Base-by-base conservation (phyloP, 2,329 filamentous ascomycete species). In the Sarocladium brachiariae region DNA sequence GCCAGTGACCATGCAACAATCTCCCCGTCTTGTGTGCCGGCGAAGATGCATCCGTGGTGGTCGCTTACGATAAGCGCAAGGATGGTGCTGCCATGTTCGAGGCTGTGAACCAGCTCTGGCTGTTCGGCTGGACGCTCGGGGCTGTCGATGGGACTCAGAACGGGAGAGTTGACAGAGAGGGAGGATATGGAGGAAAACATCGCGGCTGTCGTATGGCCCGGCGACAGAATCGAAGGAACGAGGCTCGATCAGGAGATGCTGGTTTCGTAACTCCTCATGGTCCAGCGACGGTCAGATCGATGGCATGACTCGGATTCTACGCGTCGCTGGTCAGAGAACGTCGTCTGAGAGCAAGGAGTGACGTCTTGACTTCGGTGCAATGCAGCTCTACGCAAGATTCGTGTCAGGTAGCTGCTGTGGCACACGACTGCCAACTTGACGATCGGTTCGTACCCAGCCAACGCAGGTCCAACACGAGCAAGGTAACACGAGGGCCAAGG, bases 21-120 rank as follows among this genome's bases (percentile, higher is more conserved):
- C 70, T 96, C 89, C 54, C 93, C 93, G 55, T 89, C 87, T 64
- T 96, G 90, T 1, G 93, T 91, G 35, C 93, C 93, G 16, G 92
- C 91, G 66, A 89, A 99, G 50, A 99, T 86, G 63, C 84, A 85
- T 48, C 86, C 80, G 56, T 89, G 80, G 45, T 86, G 77, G 49
- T 88, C 77, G 52, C 89, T 90, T 21, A 96, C 81, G 3, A 84
- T 88, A 51, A 99, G 78, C 8, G 89, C 83, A 48, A 99, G 81
- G 45, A 95, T 87, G 2, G 86, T 89, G 65, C 83, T 87, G 61
- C 83, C 78, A 63, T 92, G 87, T 62, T 83, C 78, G 55, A 95
- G 79, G 57, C 83, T 83, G 65, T 95, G 89, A 52, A 84, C 72
- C 41, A 89, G 76, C 50, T 81, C 77, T n/a, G 87, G 87, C 10